Conservation (phyloP, 345 rosid genomes). For the Gossypium raimondii region DNA sequence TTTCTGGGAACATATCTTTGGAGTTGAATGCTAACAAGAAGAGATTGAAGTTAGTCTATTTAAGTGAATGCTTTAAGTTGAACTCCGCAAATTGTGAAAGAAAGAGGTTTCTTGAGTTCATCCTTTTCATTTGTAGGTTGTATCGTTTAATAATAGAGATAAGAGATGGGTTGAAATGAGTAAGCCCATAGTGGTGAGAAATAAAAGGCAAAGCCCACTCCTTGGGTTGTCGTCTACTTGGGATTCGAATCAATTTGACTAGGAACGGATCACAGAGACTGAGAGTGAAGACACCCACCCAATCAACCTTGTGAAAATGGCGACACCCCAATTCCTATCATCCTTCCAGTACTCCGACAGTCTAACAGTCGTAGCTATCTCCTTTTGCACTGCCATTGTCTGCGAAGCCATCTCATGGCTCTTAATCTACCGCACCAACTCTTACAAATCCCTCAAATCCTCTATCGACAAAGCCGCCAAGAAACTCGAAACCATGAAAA, state of each 20-base stretch:
- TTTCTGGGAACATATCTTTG: too few relatives aligned
- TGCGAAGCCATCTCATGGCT: constrained; percentile 97
- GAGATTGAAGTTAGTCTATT: too few relatives aligned
- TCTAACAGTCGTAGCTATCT: constrained; percentile 81
- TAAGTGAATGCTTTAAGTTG: too few relatives aligned
- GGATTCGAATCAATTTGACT: neutral
- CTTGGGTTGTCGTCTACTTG: too few relatives aligned
- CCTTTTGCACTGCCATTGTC: constrained; percentile 84
- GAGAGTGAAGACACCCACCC: neutral
- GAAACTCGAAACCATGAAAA: constrained; percentile 92
- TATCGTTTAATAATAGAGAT: too few relatives aligned
- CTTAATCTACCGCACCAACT: constrained; percentile 90
- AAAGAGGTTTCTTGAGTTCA: too few relatives aligned
- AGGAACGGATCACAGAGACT: neutral
- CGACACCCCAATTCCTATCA: constrained; percentile 47
- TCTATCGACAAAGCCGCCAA: constrained; percentile 94
- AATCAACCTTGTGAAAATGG: constrained; percentile 10
- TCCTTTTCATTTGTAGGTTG: too few relatives aligned
- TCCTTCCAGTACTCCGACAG: constrained; percentile 75
- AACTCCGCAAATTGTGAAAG: too few relatives aligned
- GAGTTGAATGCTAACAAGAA: too few relatives aligned
- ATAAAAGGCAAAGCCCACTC: too few relatives aligned
- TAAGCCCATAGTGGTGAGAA: too few relatives aligned
- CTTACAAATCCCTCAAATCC: constrained; percentile 86
- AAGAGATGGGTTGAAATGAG: too few relatives aligned